A percentile compares a stretch with the other conserved stretches of the same genome.
These are phyloP conservation scores for Byssoonygena ceratinophila DNA, from an alignment of 2,329 filamentous ascomycete species.

Conservation along the genomic window DNA sequence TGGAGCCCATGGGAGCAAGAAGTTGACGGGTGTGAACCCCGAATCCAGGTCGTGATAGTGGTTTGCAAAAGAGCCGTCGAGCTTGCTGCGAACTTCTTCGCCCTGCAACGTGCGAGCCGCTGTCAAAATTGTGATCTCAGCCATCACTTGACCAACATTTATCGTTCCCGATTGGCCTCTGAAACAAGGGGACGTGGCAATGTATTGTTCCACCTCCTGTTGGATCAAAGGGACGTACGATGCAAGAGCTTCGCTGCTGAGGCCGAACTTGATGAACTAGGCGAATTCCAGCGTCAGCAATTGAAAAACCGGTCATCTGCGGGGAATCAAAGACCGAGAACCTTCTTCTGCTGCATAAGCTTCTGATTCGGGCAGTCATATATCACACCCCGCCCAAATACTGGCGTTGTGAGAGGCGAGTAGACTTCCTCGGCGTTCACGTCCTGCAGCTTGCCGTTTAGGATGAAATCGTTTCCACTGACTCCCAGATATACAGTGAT, in stretches of 20 bases:
- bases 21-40: conserved; percentile 72
- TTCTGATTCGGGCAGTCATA: conserved; percentile 88
- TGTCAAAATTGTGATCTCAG: conserved; percentile 65
- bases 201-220: conserved; percentile 56
- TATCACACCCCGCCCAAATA: conserved; percentile 75
- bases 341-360: conserved; percentile 89
- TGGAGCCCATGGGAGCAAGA: conserved; percentile 68
- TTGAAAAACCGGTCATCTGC: neutral
- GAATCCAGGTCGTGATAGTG: conserved; percentile 72
- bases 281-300: conserved; percentile 17
- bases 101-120: conserved; percentile 26
- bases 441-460: conserved; percentile 84
- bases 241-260: conserved; percentile 49
- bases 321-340: conserved; percentile 35
- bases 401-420: conserved; percentile 57
- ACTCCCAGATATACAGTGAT: conserved; percentile 76
- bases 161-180: conserved; percentile 50
- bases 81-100: conserved; percentile 28
- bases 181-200: conserved; percentile 47
- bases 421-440: conserved; percentile 88
- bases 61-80: conserved; percentile 47
- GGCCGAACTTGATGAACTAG: conserved; percentile 52
- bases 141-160: conserved; percentile 57
- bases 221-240: conserved; percentile 71
- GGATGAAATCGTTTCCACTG: conserved; percentile 80